Evolutionary conservation across 257 asterid genomes (phyloP).

Genomic region (Parsonsia alboflavescens): DNA sequence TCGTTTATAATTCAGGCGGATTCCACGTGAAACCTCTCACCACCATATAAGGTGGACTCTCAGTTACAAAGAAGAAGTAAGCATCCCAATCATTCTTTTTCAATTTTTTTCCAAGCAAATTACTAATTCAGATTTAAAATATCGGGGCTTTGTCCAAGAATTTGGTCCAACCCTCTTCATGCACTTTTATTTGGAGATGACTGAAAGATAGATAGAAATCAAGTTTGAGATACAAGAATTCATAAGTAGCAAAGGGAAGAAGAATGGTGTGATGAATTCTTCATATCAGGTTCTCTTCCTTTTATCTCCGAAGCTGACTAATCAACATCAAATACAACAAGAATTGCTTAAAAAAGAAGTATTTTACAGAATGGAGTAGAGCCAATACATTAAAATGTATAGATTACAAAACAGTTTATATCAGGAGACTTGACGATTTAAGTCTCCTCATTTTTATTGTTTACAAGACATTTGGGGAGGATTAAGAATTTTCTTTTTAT

Average conservation of each 20-base stretch:
- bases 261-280: not conserved
- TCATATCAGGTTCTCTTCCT: not conserved
- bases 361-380: not conserved
- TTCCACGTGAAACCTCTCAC: not conserved
- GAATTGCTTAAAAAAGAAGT: not conserved
- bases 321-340: not conserved
- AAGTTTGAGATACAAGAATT: not conserved
- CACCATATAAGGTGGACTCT: not conserved
- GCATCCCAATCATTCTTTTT: not conserved
- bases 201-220: not conserved
- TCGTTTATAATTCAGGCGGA: not conserved
- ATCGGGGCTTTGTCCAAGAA: not conserved
- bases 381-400: not conserved
- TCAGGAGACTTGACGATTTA: too few relatives aligned
- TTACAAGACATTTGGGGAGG: not conserved
- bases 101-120: too few relatives aligned
- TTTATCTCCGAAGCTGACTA: not conserved
- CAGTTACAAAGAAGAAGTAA: not conserved
- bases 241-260: not conserved
- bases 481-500: not conserved
- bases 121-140: not conserved
- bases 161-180: not conserved
- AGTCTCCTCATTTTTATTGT: not conserved
- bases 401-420: not conserved
- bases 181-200: not conserved